Base-by-base conservation (phyloP, 352 stramenopile species). In the Phytopythium kandeliae region DNA sequence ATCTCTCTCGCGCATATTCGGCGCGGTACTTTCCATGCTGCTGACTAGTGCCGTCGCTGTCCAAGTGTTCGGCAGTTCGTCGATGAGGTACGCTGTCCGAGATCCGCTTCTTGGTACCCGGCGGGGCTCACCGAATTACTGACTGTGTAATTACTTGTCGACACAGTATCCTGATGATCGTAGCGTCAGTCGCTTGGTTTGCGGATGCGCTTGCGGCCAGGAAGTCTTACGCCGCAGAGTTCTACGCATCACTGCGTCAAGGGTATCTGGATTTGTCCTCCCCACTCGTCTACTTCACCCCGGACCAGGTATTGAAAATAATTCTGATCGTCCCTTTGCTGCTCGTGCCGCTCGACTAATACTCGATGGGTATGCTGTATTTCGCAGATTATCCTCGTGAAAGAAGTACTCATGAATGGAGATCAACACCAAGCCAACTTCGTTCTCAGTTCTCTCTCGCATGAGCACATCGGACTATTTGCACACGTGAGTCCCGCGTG, bases 391-490 rank as follows among this genome's bases (percentile, higher is more conserved):
- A 45, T 74, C 11, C 64, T 95, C 6, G 81, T 95, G 25, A 91
- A 92, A 52, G 76, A 87, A 53, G 92, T 78, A 6, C 58, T 95
- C 13, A 65, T 87, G 0, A 75, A 73, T 35, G 81, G 81, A 19
- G 82, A 75, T 8, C 74, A 86, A 48, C 87, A 91, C 50, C 84
- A 92, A 80, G 81, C 88, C n/a, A 87, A 89, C 48, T 94, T 89
- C 38, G 83, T 92, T 4, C 60, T 94, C 25, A 92, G 79, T 50
- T 92, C 78, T 17, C 58, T 94, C 15, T 85, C 78, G 0, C 71
- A 85, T 19, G 62, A 80, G 33, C 83, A 94, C 49, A 86, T 94
- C 47, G 67, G 71, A 8, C 56, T 89, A 16, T 90, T 94, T 52
- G 65, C 79, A 10, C 72, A 82, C 51, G 83, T 91, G 47, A 30